Conservation (phyloP, 495 filamentous ascomycete genomes). For the Penicillium parvum region DNA sequence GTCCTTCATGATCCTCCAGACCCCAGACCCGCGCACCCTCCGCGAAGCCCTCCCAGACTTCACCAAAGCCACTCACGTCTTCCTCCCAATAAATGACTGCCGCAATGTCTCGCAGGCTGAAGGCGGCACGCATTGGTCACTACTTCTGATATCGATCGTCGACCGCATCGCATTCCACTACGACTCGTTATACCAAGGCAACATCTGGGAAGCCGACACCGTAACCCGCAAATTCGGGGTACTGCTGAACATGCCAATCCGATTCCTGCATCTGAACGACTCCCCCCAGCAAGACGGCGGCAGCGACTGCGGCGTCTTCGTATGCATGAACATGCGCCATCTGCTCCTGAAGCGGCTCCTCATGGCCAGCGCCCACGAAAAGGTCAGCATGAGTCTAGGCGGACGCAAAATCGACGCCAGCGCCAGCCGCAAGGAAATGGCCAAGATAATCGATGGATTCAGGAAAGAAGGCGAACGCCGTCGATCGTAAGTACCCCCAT, state of each 20-base stretch:
- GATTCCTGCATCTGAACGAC: constrained; percentile 74
- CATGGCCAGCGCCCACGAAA: constrained; percentile 65
- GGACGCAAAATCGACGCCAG: constrained; percentile 72
- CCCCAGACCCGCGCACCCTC: constrained; percentile 68
- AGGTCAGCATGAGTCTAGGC: constrained; percentile 90
- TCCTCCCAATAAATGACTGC: constrained; percentile 93
- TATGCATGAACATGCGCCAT: constrained; percentile 89
- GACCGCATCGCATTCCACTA: constrained; percentile 96
- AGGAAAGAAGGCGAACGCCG: constrained; percentile 78
- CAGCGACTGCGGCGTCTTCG: constrained; percentile 92
- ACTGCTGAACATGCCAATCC: constrained; percentile 60
- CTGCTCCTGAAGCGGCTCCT: constrained; percentile 80
- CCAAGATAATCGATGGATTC: constrained; percentile 75
- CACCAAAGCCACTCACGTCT: constrained; percentile 80
- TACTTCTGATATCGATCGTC: constrained; percentile 82
- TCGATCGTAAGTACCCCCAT: constrained; percentile 60
- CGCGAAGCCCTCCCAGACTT: constrained; percentile 59
- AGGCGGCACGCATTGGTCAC: constrained; percentile 91
- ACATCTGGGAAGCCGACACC: constrained; percentile 64
- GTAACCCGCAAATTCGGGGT: constrained; percentile 57
- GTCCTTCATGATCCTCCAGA: constrained; percentile 88
- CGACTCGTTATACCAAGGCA: constrained; percentile 77
- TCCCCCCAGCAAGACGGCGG: constrained; percentile 89
- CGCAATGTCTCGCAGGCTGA: constrained; percentile 70
- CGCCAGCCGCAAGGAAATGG: constrained; percentile 78